These are phyloP conservation scores for Aspergillus funiculosus DNA, from an alignment of 495 filamentous ascomycete species.

Conservation along the genomic window DNA sequence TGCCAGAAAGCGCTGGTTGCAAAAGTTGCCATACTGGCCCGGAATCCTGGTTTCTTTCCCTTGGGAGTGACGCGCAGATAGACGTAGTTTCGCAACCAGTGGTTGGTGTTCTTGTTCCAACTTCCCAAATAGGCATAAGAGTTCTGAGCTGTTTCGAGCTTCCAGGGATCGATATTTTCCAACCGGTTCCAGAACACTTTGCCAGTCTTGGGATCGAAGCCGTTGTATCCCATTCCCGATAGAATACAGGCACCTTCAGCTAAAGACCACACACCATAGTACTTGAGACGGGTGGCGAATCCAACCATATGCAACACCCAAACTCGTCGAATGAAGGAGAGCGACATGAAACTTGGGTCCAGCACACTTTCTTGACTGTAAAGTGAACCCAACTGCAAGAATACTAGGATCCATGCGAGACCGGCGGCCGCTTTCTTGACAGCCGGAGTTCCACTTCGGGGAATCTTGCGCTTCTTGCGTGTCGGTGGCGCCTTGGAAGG, in stretches of 20 bases:
- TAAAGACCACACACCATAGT: constrained; percentile 91
- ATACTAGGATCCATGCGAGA: constrained; percentile 70
- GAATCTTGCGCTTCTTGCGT: constrained; percentile 90
- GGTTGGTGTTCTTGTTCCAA: constrained; percentile 99
- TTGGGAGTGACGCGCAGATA: constrained; percentile 93
- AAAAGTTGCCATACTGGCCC: constrained; percentile 91
- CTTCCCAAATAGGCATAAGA: constrained; percentile 77
- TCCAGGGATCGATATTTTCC: constrained; percentile 76
- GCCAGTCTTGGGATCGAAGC: constrained; percentile 75
- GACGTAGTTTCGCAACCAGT: constrained; percentile 93
- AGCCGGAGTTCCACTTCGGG: constrained; percentile 82
- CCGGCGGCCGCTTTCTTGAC: constrained; percentile 67
- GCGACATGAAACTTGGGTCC: constrained; percentile 54
- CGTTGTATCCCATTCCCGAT: constrained; percentile 89
- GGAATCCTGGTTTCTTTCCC: constrained; percentile 93
- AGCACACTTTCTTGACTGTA: constrained; percentile 59
- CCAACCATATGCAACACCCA: constrained; percentile 77
- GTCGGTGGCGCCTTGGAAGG: constrained; percentile 76
- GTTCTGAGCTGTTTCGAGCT: constrained; percentile 85
- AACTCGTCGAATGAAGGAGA: constrained; percentile 64
- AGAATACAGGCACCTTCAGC: constrained; percentile 95
- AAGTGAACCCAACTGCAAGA: constrained; percentile 64
- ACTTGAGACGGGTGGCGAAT: constrained; percentile 76
- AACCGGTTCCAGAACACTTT: constrained; percentile 84
- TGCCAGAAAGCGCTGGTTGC: constrained; percentile 95